phyloP scores from a whole-genome alignment of 805 yeast genomes.

The Candida parachauliodes region DNA sequence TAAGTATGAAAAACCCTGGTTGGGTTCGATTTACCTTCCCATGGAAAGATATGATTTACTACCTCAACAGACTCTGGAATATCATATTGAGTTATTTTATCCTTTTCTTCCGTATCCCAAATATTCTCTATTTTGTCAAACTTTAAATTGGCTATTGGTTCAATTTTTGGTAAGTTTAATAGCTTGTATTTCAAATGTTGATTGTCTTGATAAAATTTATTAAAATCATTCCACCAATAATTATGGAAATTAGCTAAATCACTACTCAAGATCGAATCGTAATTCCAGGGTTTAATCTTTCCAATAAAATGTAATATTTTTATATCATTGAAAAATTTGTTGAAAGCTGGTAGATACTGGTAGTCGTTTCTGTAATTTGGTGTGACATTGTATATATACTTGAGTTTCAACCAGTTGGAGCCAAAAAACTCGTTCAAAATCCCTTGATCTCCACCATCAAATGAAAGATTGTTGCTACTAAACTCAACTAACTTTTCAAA shows the following conservation, averaged over 20 bases:
- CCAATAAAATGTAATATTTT: slow-evolving; percentile 33
- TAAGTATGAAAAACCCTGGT: slow-evolving; percentile 21
- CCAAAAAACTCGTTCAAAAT: slow-evolving; percentile 30
- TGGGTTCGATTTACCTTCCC: slow-evolving; percentile 26
- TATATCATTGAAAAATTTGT: slow-evolving; percentile 24
- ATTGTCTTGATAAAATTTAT: slow-evolving; percentile 17
- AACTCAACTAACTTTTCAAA: slow-evolving; percentile 16
- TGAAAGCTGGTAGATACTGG: slow-evolving; percentile 32
- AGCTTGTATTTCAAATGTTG: slow-evolving; percentile 13
- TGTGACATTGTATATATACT: slow-evolving; percentile 34
- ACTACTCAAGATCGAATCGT: slow-evolving; percentile 11
- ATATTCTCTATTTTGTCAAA: slow-evolving; percentile 17
- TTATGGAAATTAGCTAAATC: slow-evolving; percentile 22
- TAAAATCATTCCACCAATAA: slow-evolving; percentile 29
- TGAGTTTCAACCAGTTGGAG: slow-evolving; percentile 28
- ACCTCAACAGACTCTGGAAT: no score
- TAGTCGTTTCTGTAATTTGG: slow-evolving; percentile 26
- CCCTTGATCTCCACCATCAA: slow-evolving; percentile 40
- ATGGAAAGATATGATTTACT: slow-evolving; percentile 28
- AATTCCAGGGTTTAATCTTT: slow-evolving; percentile 30
- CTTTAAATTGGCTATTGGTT: slow-evolving; percentile 19
- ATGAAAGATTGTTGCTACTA: slow-evolving; percentile 15
- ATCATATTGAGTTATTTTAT: slow-evolving; percentile 4
- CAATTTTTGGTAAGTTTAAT: slow-evolving; percentile 17
- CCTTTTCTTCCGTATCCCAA: slow-evolving; percentile 17